Conservation (phyloP, 2,329 filamentous ascomycete genomes). For the Fusarium lyarnte region DNA sequence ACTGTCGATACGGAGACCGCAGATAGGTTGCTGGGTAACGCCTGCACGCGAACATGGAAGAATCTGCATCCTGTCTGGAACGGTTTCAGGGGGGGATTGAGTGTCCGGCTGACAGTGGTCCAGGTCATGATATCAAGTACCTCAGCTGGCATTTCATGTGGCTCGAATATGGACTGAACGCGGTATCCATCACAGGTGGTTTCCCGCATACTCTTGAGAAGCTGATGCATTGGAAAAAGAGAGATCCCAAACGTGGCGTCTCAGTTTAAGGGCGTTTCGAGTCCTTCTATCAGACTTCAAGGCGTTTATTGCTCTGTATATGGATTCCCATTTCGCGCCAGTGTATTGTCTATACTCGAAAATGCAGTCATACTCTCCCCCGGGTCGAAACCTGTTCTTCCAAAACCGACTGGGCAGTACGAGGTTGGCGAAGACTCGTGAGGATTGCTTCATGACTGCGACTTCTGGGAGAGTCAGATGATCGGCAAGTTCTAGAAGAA, state of each 20-base stretch:
- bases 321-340: background rate
- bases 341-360: background rate
- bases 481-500: background rate
- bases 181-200: background rate
- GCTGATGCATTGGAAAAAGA: background rate
- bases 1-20: background rate
- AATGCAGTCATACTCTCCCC: background rate
- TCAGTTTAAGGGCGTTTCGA: background rate
- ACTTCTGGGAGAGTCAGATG: background rate
- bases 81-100: background rate
- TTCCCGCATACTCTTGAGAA: background rate
- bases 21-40: background rate
- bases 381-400: background rate
- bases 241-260: background rate
- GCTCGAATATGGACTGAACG: background rate
- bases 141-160: background rate
- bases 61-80: background rate
- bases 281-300: background rate
- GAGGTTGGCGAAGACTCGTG: background rate
- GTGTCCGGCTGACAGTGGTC: background rate
- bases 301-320: background rate
- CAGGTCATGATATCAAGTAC: background rate
- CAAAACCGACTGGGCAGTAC: background rate
- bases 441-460: background rate
- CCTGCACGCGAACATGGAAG: background rate